phyloP scores from a whole-genome alignment of 202 grass and related monocot species.

The Hordeum pubiflorum region DNA sequence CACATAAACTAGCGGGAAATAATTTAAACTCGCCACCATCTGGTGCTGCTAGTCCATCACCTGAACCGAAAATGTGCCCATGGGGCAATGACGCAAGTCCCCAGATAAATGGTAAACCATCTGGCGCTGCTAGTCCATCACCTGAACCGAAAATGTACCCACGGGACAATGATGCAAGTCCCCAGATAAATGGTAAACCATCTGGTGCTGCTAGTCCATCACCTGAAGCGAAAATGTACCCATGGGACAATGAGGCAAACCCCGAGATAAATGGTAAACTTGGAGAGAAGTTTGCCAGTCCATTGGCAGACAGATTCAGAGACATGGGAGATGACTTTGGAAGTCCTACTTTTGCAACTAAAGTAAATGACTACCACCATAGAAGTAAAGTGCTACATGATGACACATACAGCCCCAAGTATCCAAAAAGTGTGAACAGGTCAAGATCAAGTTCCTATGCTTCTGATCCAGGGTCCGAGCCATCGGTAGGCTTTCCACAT shows the following conservation, averaged over 20 bases:
- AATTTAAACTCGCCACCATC: slow-evolving; percentile 16
- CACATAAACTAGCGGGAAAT: slow-evolving; percentile 1
- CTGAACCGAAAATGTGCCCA: slow-evolving; percentile 41
- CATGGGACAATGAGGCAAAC: too few relatives aligned
- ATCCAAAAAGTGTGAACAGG: slow-evolving; percentile 32
- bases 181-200: too few relatives aligned
- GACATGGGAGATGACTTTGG: slow-evolving; percentile 42
- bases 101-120: slow-evolving; percentile 29
- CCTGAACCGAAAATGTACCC: too few relatives aligned
- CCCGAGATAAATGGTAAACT: too few relatives aligned
- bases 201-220: too few relatives aligned
- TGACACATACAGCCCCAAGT: slow-evolving; percentile 29
- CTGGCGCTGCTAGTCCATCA: too few relatives aligned
- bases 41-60: slow-evolving; percentile 27
- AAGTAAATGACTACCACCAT: slow-evolving; percentile 37
- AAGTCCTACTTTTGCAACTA: slow-evolving; percentile 68
- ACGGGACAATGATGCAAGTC: too few relatives aligned
- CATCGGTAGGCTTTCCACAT: slow-evolving; percentile 46
- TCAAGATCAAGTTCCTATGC: slow-evolving; percentile 39
- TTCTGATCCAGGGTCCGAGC: slow-evolving; percentile 46
- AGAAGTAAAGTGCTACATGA: slow-evolving; percentile 42
- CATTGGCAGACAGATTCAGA: slow-evolving; percentile 41
- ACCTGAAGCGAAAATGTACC: too few relatives aligned
- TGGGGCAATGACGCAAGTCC: slow-evolving; percentile 30
- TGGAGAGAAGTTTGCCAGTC: slow-evolving; percentile 25